A percentile compares a stretch with the other conserved stretches of the same genome.
Conservation (phyloP, 2,329 filamentous ascomycete genomes). For the Pestalotiopsis sp. region DNA sequence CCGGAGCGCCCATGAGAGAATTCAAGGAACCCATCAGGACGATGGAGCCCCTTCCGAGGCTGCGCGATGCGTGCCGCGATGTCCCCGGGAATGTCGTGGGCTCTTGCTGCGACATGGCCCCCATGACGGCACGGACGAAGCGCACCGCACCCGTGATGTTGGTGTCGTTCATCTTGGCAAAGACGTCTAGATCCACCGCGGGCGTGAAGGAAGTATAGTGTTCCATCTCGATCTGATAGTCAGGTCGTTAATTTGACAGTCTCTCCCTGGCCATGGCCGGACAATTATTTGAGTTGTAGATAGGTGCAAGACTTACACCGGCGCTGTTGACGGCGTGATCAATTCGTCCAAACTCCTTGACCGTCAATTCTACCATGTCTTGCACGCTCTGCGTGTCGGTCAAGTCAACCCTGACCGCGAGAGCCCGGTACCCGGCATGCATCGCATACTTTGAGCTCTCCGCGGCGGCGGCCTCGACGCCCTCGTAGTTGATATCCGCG, state of each 20-base stretch:
- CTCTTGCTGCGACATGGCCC: neutral
- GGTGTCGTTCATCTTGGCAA: neutral
- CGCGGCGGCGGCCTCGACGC: neutral
- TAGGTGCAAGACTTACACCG: neutral
- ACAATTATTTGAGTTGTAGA: neutral
- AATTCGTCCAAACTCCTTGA: neutral
- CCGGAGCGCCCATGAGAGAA: neutral
- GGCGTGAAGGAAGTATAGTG: neutral
- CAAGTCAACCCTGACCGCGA: neutral
- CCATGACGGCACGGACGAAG: neutral
- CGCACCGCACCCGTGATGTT: neutral
- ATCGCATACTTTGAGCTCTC: neutral
- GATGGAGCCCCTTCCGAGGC: neutral
- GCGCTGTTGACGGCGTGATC: conserved; percentile 4
- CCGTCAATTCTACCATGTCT: neutral
- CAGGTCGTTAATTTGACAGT: neutral
- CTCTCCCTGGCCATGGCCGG: too few relatives aligned
- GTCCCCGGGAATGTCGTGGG: neutral
- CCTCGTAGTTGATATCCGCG: neutral
- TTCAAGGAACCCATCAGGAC: neutral
- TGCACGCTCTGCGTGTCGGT: neutral
- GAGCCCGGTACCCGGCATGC: neutral
- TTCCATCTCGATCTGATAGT: neutral
- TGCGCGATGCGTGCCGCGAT: neutral
- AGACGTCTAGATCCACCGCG: neutral